Evolutionary conservation across 768 basidiomycete species (phyloP), one percentile per base, ranked within the genome.

Genomic region (Leccinellum albellum): DNA sequence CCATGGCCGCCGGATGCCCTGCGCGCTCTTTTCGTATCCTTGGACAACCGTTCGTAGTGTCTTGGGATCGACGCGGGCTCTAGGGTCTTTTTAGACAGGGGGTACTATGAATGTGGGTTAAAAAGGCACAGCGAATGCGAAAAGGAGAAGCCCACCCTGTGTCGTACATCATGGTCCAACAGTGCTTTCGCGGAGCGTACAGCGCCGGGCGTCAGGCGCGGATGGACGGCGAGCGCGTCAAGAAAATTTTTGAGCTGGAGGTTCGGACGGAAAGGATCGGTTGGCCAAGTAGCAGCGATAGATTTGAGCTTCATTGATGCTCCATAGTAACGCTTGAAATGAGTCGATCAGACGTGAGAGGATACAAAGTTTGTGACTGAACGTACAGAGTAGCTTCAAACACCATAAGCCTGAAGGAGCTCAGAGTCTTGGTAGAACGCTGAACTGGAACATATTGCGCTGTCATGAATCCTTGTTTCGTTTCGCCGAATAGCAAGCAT

Each of bases 211-310:
- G 87, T 86, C 21, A 92, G 78, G 44, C 78, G 82, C 4, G 89
- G 90, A 64, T 91, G 89, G 0, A 78, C 73, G 1, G 88, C 77
- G 56, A 91, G 77, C 0, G 87, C 84, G 29, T 77, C 70, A 37
- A 91, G 76, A 61, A 91, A 85, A 1, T 70, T 79, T 60, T 80
- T 82, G 31, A 91, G 78, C 73, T 92, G 90, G 9, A 91, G 66
- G 59, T 88, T 86, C 1, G 88, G 89, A 3, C 90, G 80, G 68
- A 92, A 88, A 0, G 88, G 88, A 63, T 93, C 90, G 12, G 71
- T 73, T 15, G 82, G 79, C 88, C 90, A 93, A 37, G 78, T 68
- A 44, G 79, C 72, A 1, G 86, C 87, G 50, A 90, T 79, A 10
- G 72, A 64, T 42, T 70, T 72, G 60, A 91, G 77, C 64, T 81